phyloP scores from a whole-genome alignment of 768 basidiomycete genomes.

The Mycena rosella region DNA sequence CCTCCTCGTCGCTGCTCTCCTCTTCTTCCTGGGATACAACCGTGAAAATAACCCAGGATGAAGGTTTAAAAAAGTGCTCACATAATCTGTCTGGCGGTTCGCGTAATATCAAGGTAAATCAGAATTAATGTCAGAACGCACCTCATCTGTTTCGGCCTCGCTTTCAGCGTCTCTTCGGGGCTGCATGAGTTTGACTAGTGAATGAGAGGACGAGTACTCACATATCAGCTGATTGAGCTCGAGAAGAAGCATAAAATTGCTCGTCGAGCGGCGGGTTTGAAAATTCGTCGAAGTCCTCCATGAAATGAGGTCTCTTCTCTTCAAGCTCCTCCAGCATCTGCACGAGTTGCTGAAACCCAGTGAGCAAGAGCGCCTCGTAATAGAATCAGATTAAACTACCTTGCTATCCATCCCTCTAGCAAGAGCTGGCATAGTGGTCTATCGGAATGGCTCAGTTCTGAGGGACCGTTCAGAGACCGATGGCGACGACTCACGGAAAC shows the following conservation, averaged over 20 bases:
- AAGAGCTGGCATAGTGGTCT: constrained; percentile 14
- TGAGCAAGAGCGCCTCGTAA: constrained; percentile 13
- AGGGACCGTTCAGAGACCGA: no score
- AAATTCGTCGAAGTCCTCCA: constrained; percentile 8
- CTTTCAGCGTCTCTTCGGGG: constrained; percentile 12
- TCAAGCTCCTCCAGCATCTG: constrained; percentile 14
- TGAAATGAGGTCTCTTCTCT: constrained; percentile 10
- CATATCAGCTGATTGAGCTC: constrained; percentile 12
- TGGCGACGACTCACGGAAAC: constrained; percentile 7
- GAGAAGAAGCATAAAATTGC: constrained; percentile 11
- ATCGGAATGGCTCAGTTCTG: constrained; percentile 11
- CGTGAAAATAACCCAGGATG: constrained; percentile 10
- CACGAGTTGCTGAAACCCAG: constrained; percentile 16
- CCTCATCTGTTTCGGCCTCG: constrained; percentile 14
- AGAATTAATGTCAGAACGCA: constrained; percentile 8
- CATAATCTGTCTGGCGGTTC: constrained; percentile 2
- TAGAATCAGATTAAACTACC: constrained; percentile 11
- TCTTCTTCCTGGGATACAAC: constrained; percentile 17
- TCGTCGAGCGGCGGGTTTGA: constrained; percentile 5
- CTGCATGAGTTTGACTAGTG: constrained; percentile 12
- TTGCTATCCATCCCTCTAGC: constrained; percentile 14
- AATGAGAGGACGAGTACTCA: constrained; percentile 7
- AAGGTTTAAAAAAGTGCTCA: constrained; percentile 12
- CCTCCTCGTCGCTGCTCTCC: constrained; percentile 11
- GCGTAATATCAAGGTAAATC: constrained; percentile 12